Evolutionary conservation across 2,329 filamentous ascomycete genomes (phyloP), one percentile per base, ranked within the genome.

Genomic region (Colletotrichum sp.): DNA sequence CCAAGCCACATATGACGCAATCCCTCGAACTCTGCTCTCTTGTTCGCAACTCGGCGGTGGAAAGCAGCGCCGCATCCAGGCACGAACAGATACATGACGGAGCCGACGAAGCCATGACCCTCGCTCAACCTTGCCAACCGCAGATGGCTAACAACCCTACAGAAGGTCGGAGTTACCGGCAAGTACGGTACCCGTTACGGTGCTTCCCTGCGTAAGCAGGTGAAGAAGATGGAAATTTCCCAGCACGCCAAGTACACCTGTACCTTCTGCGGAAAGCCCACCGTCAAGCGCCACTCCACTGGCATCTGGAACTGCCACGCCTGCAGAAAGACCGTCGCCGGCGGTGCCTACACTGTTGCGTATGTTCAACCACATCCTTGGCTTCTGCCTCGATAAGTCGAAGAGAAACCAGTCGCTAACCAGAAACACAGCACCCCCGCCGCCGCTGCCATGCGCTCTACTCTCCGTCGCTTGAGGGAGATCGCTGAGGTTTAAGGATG

Each of bases 171-270:
- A 88, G 96, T 98, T 88, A 98, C 96, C 91, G 95, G 79, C 71
- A 98, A 98, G 93, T 98, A 98, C 91, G 96, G 96, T 92, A 96
- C 94, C 82, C 96, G 95, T 93, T 98, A 98, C 90, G 97, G 96
- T 96, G 96, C 97, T 87, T 98, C 97, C 85, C 95, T 98, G 90
- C 95, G 96, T 90, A 98, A 98, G 93, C 96, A 87, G 84, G 86
- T 87, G 2, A 98, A 98, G 95, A 98, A 98, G 95, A 98, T 98
- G 94, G 97, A 98, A 94, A 95, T 98, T 88, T 95, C 95, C 85
- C 97, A 98, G 90, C 97, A 99, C 92, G 95, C 96, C 90, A 94
- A 94, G 88, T 98, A 98, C 86, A 93, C 93, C 86, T 98, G 96
- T 93, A 96, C 96, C 81, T 99, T 98, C 94, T 98, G 96, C 93